These are phyloP conservation scores for Mortierella polycephala DNA, from an alignment of 371 early-diverging fungal genomes.

Conservation along the genomic window DNA sequence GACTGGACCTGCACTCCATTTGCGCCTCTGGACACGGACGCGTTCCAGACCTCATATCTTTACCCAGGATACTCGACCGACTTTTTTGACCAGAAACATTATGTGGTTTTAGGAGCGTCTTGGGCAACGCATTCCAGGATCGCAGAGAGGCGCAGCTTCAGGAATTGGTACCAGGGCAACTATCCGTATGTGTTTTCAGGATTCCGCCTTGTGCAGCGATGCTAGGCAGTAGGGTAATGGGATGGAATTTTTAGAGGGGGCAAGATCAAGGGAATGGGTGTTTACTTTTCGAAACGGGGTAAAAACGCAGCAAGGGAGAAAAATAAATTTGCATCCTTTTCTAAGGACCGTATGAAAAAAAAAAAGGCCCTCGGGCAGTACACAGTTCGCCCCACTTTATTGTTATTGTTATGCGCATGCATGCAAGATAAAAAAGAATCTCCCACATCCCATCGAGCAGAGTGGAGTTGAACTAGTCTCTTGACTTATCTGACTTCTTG, in stretches of 20 bases:
- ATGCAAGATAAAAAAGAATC: background rate
- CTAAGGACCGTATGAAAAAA: no score
- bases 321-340: no score
- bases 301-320: no score
- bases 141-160: slow-evolving; percentile 74
- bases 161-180: slow-evolving; percentile 91
- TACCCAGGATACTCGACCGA: slow-evolving; percentile 93
- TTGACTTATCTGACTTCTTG: background rate
- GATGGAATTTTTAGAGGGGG: no score
- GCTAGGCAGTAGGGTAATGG: background rate
- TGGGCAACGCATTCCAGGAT: slow-evolving; percentile 91
- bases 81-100: slow-evolving; percentile 91
- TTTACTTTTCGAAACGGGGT: background rate
- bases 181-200: slow-evolving; percentile 83
- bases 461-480: background rate
- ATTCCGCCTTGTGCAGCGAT: slow-evolving; percentile 44
- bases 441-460: no score
- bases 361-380: background rate
- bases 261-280: background rate
- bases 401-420: background rate
- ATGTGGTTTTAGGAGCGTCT: slow-evolving; percentile 82
- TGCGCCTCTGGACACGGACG: slow-evolving; percentile 59
- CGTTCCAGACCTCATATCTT: slow-evolving; percentile 69
- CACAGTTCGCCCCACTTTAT: slow-evolving; percentile 12
- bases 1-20: slow-evolving; percentile 85